Evolutionary conservation across 1,284 basidiomycete genomes (phyloP), one percentile per base, ranked within the genome.

Genomic region (Moesziomyces globuligerus): DNA sequence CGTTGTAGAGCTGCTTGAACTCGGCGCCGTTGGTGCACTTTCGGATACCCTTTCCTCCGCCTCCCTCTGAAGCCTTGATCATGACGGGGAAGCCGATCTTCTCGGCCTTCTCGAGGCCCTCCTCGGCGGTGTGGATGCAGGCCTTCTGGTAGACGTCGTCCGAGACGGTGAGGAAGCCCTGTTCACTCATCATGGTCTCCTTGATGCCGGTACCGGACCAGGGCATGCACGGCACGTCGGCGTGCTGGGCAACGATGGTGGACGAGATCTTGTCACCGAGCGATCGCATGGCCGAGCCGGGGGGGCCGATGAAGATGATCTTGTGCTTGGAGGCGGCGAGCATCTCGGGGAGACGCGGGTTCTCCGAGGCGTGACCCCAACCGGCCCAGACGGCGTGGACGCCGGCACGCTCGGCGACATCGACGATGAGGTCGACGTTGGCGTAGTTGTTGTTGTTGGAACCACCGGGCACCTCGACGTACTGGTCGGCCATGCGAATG

Each of bases 371-470:
- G 83, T 99, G 96, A 51, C 96, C 96, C 96, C 96, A 99, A 60
- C 96, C 96, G 42, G 96, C 96, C 96, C 96, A 99, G 34, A 99
- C 96, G 46, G 96, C 96, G 83, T 99, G 95, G 3, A 98, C 96
- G 44, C 94, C 94, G 28, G 93, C 88, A 71, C 96, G 90, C 85
- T 99, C 94, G 41, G 96, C 96, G 61, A 99, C 89, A 81, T 99
- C 96, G 69, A 98, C 92, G 79, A 99, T 98, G 78, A 98, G 90
- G 83, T 99, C 96, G 77, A 99, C 96, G 83, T 99, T 99, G 78
- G 96, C 96, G 83, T 98, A 98, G 85, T 99, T 99, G 88, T 99
- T 96, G 87, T 98, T 98, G 85, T 99, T 99, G 46, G 90, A 89
- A 65, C 96, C 96, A 74, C 96, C 96, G 23, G 96, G 95, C 7